These are phyloP conservation scores for Aaosphaeria pasadenensis DNA, from an alignment of 2,329 filamentous ascomycete species.

Conservation along the genomic window DNA sequence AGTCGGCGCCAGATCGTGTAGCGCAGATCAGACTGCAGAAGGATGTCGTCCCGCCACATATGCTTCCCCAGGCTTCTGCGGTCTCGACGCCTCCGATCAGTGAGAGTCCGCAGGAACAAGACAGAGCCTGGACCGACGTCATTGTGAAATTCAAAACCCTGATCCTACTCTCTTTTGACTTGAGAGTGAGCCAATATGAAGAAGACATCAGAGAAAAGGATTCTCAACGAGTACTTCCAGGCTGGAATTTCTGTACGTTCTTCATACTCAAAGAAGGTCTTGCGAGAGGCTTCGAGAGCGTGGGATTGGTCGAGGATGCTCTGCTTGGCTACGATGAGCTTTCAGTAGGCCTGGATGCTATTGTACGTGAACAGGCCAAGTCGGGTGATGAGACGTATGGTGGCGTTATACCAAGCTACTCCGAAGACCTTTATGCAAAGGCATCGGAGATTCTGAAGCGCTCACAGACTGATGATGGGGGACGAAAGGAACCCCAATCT, in stretches of 20 bases:
- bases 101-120: conserved; percentile 74
- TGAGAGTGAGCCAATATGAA: conserved; percentile 89
- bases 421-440: conserved; percentile 66
- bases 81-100: conserved; percentile 31
- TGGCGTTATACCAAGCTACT: conserved; percentile 68
- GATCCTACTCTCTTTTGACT: conserved; percentile 86
- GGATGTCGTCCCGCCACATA: conserved; percentile 42
- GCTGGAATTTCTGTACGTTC: conserved; percentile 99
- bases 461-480: conserved; percentile 13
- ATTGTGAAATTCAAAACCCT: conserved; percentile 81
- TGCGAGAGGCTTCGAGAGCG: conserved; percentile 90
- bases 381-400: conserved; percentile 64
- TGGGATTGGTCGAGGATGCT: conserved; percentile 92
- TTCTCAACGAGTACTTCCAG: conserved; percentile 77
- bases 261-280: conserved; percentile 97
- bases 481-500: conserved; percentile 8
- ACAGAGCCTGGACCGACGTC: conserved; percentile 79
- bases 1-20: conserved; percentile 71
- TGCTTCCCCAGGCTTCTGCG: conserved; percentile 40
- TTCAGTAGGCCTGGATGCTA: conserved; percentile 77
- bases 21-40: conserved; percentile 76
- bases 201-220: conserved; percentile 96
- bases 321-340: conserved; percentile 94
- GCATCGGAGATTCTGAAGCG: conserved; percentile 17
- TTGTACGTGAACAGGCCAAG: conserved; percentile 70